Evolutionary conservation across 2,329 filamentous ascomycete species (phyloP).

Genomic region (Botrytis pseudocinerea): DNA sequence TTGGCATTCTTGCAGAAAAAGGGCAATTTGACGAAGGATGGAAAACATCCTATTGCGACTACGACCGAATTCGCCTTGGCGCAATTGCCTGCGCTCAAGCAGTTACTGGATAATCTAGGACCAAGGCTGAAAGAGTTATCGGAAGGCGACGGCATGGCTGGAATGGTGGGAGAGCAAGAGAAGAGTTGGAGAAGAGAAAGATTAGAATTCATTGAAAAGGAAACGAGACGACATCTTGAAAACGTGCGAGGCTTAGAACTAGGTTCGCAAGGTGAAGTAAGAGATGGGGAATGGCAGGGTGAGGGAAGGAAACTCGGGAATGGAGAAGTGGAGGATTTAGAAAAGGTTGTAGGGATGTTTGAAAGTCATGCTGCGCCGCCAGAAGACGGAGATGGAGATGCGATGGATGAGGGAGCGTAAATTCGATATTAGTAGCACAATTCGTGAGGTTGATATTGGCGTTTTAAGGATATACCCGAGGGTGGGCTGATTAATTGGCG

Average conservation of each 20-base stretch:
- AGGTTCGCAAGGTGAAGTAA: conserved; percentile 59
- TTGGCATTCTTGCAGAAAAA: conserved; percentile 61
- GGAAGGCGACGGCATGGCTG: conserved; percentile 44
- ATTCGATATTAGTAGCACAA: background rate
- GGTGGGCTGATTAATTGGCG: background rate
- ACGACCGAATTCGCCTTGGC: conserved; percentile 77
- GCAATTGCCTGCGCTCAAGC: conserved; percentile 77
- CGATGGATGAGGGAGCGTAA: conserved; percentile 32
- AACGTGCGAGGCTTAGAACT: conserved; percentile 65
- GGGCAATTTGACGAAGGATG: conserved; percentile 53
- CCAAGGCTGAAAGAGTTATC: conserved; percentile 58
- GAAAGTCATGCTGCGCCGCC: conserved; percentile 32
- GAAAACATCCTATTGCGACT: conserved; percentile 61
- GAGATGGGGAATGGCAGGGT: conserved; percentile 65
- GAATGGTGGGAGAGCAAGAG: conserved; percentile 43
- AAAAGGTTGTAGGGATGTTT: conserved; percentile 51
- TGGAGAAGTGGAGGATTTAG: conserved; percentile 59
- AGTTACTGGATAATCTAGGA: conserved; percentile 66
- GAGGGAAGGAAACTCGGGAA: conserved; percentile 51
- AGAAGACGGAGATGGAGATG: conserved; percentile 28
- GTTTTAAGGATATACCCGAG: conserved; percentile 24
- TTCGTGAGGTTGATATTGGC: conserved; percentile 16
- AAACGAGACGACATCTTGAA: conserved; percentile 76
- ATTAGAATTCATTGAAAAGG: conserved; percentile 78
- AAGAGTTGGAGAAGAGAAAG: conserved; percentile 69